Evolutionary conservation across 1,139 yeast species (phyloP), one percentile per base, ranked within the genome.

Genomic region (Nakaseomyces nivariensis): DNA sequence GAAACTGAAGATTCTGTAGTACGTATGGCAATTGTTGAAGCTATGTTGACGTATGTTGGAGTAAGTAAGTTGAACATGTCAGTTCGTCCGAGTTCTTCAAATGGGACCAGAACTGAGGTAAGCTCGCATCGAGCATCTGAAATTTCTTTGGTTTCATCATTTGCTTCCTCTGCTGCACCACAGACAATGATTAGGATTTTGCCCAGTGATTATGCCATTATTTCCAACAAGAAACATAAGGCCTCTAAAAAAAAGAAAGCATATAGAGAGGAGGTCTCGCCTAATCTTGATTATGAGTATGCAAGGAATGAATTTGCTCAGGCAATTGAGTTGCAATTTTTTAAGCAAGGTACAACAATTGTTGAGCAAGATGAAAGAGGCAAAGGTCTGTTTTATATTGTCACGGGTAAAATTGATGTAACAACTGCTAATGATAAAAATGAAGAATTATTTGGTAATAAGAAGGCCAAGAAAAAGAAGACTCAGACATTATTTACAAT

Each of bases 1-100:
- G 95, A 86, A 58, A 81, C 86, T 0, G 94, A 86, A 56, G 95
- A 87, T 47, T 72, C 81, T 0, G 77, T 87, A 0, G 67, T 87
- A 42, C 73, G 89, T 45, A 72, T 76, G 32, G 89, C 95, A 0
- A 68, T 92, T 3, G 78, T 85, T 5, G 96, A 87, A 57, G 83
- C 82, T 42, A 77, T 92, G 50, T 85, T 90, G 63, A 75, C 76
- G 51, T 70, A 81, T 31, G 70, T 90, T 37, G 97, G 97, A 0
- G 73, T 90, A 11, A 77, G 77, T 43, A 76, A 75, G 51, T 69
- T 67, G 27, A 64, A 64, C 43, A 60, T 71, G 53, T 51, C 53
- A n/a, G 62, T 65, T 26, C 48, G 55, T 3, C 31, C 42, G 33
- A 24, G 33, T 9, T 36, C 24, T 37, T 32, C 31, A 6, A 37